Conservation (phyloP, 1,284 basidiomycete genomes). For the Bjerkandera adusta region DNA sequence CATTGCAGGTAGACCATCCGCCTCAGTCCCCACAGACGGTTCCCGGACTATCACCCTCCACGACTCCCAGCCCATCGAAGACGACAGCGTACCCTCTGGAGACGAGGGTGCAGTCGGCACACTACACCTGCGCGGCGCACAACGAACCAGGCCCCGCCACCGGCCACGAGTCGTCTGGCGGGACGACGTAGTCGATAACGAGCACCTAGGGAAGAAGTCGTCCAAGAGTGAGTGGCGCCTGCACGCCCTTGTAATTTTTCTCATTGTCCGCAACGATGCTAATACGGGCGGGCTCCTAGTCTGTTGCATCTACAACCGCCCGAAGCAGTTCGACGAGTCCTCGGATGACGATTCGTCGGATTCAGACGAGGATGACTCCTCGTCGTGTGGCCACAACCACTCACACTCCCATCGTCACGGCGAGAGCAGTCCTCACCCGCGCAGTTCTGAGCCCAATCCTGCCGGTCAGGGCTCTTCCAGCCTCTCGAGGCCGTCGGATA, state of each 20-base stretch:
- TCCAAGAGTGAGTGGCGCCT: constrained; percentile 82
- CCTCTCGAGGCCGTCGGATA: no score
- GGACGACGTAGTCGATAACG: constrained; percentile 83
- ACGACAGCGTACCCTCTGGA: constrained; percentile 24
- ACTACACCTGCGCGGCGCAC: constrained; percentile 53
- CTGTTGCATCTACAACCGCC: constrained; percentile 88
- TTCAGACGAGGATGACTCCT: constrained; percentile 40
- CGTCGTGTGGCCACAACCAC: constrained; percentile 28
- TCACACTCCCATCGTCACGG: constrained; percentile 22
- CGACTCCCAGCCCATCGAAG: constrained; percentile 37
- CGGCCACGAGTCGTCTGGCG: constrained; percentile 68
- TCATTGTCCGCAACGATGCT: neutral
- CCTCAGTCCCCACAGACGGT: constrained; percentile 47
- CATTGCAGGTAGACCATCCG: constrained; percentile 26
- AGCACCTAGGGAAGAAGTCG: constrained; percentile 76
- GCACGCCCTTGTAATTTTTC: neutral
- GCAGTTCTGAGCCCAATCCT: no score
- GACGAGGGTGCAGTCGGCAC: constrained; percentile 36
- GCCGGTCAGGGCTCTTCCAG: no score
- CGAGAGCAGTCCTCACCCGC: constrained; percentile 27
- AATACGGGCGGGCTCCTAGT: constrained; percentile 44
- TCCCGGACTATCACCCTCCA: constrained; percentile 57
- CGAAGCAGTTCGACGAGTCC: constrained; percentile 75
- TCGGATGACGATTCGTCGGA: constrained; percentile 65
- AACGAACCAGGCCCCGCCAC: constrained; percentile 26